These are phyloP conservation scores for Nannochloris sp. DNA, from an alignment of 139 green algal species.

Conservation along the genomic window DNA sequence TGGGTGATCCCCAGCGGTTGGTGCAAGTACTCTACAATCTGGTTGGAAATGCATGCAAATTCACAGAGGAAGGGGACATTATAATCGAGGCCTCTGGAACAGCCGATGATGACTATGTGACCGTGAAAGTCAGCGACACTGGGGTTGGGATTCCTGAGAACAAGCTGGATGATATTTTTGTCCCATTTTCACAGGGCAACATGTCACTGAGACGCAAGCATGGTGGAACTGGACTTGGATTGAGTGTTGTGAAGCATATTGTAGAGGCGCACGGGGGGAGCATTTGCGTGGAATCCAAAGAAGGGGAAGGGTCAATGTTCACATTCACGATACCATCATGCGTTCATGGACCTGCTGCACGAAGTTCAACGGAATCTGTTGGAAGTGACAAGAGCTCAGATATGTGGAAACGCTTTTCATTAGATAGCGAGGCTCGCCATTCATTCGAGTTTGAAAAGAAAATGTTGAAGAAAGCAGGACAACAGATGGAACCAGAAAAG, in stretches of 20 bases:
- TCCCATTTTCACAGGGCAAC: conserved; percentile 61
- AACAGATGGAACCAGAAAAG: conserved; percentile 23
- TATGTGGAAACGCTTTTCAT: conserved; percentile 25
- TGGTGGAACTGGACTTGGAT: conserved; percentile 61
- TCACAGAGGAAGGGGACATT: conserved; percentile 40
- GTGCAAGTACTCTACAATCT: conserved; percentile 52
- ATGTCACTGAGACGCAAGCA: conserved; percentile 57
- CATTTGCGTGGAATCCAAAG: conserved; percentile 31
- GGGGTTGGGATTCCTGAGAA: conserved; percentile 49
- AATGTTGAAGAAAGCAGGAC: conserved; percentile 23
- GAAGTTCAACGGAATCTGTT: neutral
- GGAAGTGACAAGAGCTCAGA: conserved; percentile 1
- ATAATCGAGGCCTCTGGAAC: conserved; percentile 9
- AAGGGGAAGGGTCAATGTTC: conserved; percentile 43
- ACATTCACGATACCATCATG: conserved; percentile 35
- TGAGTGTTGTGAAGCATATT: conserved; percentile 56
- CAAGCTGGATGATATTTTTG: conserved; percentile 46
- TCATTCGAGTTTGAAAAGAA: conserved; percentile 8
- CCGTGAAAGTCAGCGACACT: conserved; percentile 40
- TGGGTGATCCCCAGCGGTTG: conserved; percentile 37
- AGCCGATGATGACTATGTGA: conserved; percentile 11
- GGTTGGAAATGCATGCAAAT: conserved; percentile 51
- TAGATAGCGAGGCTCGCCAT: conserved; percentile 1
- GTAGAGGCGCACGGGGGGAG: conserved; percentile 49
- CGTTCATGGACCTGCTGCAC: neutral